Evolutionary conservation across 1,284 basidiomycete genomes (phyloP).

Genomic region (Volvariella volvacea): DNA sequence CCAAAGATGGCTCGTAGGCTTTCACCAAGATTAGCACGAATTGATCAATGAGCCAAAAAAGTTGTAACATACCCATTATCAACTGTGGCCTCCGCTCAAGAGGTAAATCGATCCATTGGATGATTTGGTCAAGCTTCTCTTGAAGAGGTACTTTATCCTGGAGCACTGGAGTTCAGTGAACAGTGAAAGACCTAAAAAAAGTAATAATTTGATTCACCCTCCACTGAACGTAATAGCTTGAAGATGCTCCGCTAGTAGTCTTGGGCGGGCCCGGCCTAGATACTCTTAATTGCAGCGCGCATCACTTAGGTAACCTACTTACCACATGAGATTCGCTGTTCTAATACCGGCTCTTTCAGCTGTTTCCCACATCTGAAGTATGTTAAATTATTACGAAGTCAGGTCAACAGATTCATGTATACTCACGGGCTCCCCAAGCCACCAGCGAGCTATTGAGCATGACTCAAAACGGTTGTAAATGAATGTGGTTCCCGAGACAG

Average conservation of each 20-base stretch:
- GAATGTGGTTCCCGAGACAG: slow-evolving; percentile 52
- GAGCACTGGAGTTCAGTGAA: slow-evolving; percentile 2
- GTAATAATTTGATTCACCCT: slow-evolving; percentile 38
- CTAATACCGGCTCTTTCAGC: slow-evolving; percentile 66
- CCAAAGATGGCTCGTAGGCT: slow-evolving; percentile 75
- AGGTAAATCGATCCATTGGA: slow-evolving; percentile 73
- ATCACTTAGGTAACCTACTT: slow-evolving; percentile 18
- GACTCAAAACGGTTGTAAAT: slow-evolving; percentile 59
- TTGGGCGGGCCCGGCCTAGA: slow-evolving; percentile 75
- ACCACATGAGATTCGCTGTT: slow-evolving; percentile 90
- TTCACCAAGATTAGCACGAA: slow-evolving; percentile 5
- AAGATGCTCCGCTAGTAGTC: slow-evolving; percentile 55
- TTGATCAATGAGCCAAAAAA: background rate
- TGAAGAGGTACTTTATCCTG: slow-evolving; percentile 57
- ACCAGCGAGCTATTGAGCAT: slow-evolving; percentile 71
- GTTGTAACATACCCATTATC: slow-evolving; percentile 53
- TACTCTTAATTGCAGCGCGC: background rate
- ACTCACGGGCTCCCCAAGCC: slow-evolving; percentile 82
- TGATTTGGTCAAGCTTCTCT: slow-evolving; percentile 69
- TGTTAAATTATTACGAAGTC: background rate
- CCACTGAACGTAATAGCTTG: slow-evolving; percentile 77
- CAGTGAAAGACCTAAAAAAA: background rate
- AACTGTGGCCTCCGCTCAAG: slow-evolving; percentile 67
- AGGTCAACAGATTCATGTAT: background rate
- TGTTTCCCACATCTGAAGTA: slow-evolving; percentile 80